Conservation (phyloP, 2,329 filamentous ascomycete species). For the Trichophaea hybrida region DNA sequence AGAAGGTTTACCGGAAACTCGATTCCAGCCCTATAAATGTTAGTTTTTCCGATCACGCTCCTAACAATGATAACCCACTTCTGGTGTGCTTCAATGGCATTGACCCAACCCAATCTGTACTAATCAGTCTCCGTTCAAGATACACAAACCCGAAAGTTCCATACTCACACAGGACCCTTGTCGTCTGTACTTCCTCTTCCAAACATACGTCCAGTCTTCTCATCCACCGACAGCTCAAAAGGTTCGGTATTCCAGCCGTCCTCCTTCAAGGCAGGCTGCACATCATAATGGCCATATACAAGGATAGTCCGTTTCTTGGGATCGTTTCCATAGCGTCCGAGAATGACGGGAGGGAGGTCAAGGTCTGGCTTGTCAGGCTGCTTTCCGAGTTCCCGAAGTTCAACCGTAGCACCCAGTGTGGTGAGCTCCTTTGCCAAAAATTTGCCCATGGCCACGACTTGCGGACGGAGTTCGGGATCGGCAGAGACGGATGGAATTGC, state of each 20-base stretch:
- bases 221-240: slow-evolving; percentile 73
- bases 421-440: slow-evolving; percentile 76
- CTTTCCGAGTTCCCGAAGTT: slow-evolving; percentile 75
- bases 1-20: slow-evolving; percentile 95
- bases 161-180: slow-evolving; percentile 65
- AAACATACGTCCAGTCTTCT: slow-evolving; percentile 78
- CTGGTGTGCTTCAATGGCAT: slow-evolving; percentile 94
- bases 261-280: slow-evolving; percentile 82
- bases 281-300: slow-evolving; percentile 97
- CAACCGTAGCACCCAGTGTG: slow-evolving; percentile 68
- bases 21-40: slow-evolving; percentile 46
- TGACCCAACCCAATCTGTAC: slow-evolving; percentile 66
- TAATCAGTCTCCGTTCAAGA: slow-evolving; percentile 2
- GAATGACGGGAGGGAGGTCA: slow-evolving; percentile 79
- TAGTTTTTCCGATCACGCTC: neutral
- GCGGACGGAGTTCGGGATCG: slow-evolving; percentile 71
- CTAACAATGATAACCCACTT: slow-evolving; percentile 37
- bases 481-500: slow-evolving; percentile 93
- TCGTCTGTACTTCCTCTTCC: slow-evolving; percentile 92
- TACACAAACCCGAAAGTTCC: neutral
- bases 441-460: slow-evolving; percentile 89
- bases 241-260: slow-evolving; percentile 95
- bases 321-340: slow-evolving; percentile 84
- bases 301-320: slow-evolving; percentile 87
- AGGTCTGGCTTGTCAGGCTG: slow-evolving; percentile 84